Conservation (phyloP, 768 basidiomycete genomes). For the Cyathus striatus region DNA sequence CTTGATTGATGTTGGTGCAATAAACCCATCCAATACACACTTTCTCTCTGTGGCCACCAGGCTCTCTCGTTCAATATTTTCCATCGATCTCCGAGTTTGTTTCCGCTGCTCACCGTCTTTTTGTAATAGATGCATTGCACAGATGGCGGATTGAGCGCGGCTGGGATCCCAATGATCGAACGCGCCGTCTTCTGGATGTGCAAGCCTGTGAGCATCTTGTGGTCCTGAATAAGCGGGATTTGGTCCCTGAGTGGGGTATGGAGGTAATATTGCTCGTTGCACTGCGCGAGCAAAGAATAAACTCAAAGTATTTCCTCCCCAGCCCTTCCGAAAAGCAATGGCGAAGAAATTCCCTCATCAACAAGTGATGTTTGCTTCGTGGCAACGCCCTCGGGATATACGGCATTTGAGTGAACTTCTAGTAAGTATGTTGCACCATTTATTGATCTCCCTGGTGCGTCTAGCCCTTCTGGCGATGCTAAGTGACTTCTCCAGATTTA, state of each 20-base stretch:
- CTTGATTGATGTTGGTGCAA: not conserved
- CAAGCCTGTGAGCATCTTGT: conserved; percentile 78
- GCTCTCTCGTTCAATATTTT: too few species aligned
- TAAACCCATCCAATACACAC: too few species aligned
- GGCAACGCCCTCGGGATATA: conserved; percentile 63
- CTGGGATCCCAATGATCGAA: conserved; percentile 39
- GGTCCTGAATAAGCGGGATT: conserved; percentile 89
- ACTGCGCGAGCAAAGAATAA: not conserved
- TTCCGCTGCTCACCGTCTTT: too few species aligned
- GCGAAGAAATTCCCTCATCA: conserved; percentile 66
- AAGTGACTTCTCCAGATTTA: conserved; percentile 41
- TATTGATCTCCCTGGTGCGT: conserved; percentile 7
- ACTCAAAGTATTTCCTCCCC: conserved; percentile 5
- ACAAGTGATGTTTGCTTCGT: conserved; percentile 64
- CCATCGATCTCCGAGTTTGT: too few species aligned
- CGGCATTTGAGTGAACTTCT: conserved; percentile 58
- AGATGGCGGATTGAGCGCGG: conserved; percentile 70
- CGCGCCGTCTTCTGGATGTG: conserved; percentile 30
- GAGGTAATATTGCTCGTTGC: conserved; percentile 46
- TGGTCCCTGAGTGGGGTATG: conserved; percentile 85
- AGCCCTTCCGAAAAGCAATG: conserved; percentile 79
- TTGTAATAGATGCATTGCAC: conserved; percentile 46
- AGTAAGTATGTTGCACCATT: conserved; percentile 56
- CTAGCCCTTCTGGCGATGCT: conserved; percentile 2
- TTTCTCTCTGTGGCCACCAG: too few species aligned